A percentile compares a stretch with the other conserved stretches of the same genome.
Evolutionary conservation across 176 grass and related monocot genomes (phyloP).

Genomic region (Paspalum notatum): DNA sequence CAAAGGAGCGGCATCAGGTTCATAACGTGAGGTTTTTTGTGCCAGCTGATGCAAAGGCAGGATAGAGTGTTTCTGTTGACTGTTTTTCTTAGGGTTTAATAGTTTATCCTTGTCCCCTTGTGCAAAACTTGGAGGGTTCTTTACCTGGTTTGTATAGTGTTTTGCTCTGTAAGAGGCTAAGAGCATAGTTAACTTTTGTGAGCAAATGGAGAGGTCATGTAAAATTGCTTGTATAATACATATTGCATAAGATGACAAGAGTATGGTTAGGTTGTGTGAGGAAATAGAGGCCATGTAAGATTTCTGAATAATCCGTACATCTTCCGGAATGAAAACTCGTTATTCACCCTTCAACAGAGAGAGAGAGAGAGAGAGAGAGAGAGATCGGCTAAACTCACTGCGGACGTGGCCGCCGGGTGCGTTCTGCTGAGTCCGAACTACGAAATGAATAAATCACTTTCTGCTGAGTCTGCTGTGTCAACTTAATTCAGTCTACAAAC

Average conservation of each 20-base stretch:
- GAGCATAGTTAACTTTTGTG: background rate
- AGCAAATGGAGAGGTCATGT: background rate
- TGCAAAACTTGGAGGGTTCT: constrained; percentile 1
- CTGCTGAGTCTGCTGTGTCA: no score
- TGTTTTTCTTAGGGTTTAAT: background rate
- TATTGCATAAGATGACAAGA: no score
- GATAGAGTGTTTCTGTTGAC: background rate
- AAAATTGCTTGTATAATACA: background rate
- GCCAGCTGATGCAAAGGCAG: background rate
- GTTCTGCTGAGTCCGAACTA: no score
- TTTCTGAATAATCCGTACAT: background rate
- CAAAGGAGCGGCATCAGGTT: background rate
- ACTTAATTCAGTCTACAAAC: no score
- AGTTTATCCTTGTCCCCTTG: background rate
- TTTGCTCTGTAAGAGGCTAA: background rate
- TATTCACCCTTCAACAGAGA: background rate
- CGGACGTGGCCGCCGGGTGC: no score
- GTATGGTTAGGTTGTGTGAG: no score
- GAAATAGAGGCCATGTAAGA: no score
- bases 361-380: background rate
- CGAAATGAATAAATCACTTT: no score
- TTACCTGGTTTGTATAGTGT: background rate
- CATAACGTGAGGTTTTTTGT: background rate
- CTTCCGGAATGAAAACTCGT: background rate
- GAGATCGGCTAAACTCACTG: background rate